A percentile compares a stretch with the other conserved stretches of the same genome.
Evolutionary conservation across 73 alveolate species (phyloP).

Genomic region (Paramecium tetraurelia): DNA sequence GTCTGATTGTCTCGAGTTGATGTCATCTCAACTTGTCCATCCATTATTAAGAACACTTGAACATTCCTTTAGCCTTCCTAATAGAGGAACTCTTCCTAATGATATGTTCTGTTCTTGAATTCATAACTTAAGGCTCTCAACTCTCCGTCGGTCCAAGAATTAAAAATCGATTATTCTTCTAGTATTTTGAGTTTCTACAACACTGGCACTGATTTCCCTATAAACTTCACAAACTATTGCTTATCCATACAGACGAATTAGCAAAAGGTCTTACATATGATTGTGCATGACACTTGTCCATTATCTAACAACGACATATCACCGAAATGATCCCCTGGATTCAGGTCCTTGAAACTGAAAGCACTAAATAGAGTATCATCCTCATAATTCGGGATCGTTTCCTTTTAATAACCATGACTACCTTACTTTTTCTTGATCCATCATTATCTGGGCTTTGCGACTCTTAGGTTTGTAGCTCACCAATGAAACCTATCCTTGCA

Average conservation of each 20-base stretch:
- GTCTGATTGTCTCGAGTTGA: not conserved
- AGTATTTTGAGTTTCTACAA: not conserved
- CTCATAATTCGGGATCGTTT: not conserved
- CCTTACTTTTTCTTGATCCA: not conserved
- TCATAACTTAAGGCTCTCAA: not conserved
- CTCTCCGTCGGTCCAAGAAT: not conserved
- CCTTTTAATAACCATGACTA: not conserved
- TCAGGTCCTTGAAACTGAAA: not conserved
- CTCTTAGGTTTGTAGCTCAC: not conserved
- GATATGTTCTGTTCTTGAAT: not conserved
- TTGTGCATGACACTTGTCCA: not conserved
- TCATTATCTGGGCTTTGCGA: not conserved
- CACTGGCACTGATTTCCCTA: not conserved
- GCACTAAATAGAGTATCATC: not conserved
- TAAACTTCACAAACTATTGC: not conserved
- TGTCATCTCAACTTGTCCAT: not conserved
- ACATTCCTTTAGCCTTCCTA: not conserved
- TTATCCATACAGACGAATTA: slow-evolving; percentile 15
- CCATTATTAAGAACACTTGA: not conserved
- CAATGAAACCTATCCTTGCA: not conserved
- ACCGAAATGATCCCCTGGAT: not conserved
- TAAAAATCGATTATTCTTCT: not conserved
- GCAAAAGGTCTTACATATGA: not conserved
- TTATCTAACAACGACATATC: slow-evolving; percentile 3
- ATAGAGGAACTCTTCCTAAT: not conserved